Base-by-base conservation (phyloP, 176 grass and related monocot species). In the Avena eriantha region DNA sequence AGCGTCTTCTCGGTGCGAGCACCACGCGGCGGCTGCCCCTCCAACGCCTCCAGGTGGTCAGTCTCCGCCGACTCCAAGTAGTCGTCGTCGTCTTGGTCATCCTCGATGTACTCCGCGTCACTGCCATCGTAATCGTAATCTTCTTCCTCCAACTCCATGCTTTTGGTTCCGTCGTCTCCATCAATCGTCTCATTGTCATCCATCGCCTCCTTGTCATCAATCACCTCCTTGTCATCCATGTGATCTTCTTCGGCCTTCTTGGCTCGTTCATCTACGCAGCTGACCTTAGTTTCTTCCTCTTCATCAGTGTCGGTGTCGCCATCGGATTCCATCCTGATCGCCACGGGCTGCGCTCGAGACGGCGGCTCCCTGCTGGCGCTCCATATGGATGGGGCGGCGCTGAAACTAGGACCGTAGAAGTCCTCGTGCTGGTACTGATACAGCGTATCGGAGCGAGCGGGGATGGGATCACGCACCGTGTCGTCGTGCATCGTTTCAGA, bases 371-470 rank as follows among this genome's bases (percentile, higher is more conserved):
- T 16, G 64, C 22, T 26, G 4, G 50, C 33, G 55, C 1, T 12
- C 73, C 65, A 71, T 8, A 84, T 23, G 46, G 51, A 84, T 11
- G 41, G 45, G 29, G 23, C 58, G 24, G 46, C 79, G 80, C 19
- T 69, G 83, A 73, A 67, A 21, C 79, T 73, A 65, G 67, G 53
- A 5, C 66, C 82, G 56, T 86, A 82, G 2, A 16, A 24, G 74
- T 90, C 85, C 4, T 58, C 80, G 36, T 88, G 73, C 6, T 50
- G 87, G 18, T 51, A 81, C 6, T 50, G 87, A 15, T 51, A 81
- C 9, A 90, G 59, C 26, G 71, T 24, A 59, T 92, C 73, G 16
- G 92, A 80, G 51, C 45, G 78, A 8, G 50, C 19, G 3, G 89
- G 49, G 55, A 93, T 88, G 43, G 55, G 78, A 22, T 15, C 69